phyloP scores from a whole-genome alignment of 768 basidiomycete genomes.

The Suillus ampliporus region DNA sequence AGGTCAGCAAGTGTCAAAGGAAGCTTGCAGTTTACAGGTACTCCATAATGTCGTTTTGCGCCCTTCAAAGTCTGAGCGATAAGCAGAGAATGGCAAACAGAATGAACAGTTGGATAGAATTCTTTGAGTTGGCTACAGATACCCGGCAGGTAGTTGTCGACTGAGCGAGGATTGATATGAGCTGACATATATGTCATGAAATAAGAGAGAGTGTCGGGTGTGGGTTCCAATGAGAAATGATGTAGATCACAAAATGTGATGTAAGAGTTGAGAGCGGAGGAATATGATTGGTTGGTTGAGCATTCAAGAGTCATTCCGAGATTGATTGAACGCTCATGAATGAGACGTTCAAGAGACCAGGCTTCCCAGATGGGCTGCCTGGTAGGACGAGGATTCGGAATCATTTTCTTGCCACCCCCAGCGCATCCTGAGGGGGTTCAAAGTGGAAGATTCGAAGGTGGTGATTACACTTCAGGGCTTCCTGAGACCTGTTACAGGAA shows the following conservation, averaged over 20 bases:
- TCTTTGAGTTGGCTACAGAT: constrained; percentile 27
- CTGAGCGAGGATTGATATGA: constrained; percentile 28
- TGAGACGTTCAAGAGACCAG: constrained; percentile 42
- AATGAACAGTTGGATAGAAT: constrained; percentile 24
- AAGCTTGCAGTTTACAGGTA: constrained; percentile 2
- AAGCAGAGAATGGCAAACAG: neutral
- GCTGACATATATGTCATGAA: constrained; percentile 17
- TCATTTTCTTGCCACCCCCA: constrained; percentile 29
- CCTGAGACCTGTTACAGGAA: no score
- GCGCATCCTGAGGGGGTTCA: constrained; percentile 10
- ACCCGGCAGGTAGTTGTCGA: constrained; percentile 29
- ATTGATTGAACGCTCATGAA: constrained; percentile 38
- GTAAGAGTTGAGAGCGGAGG: constrained; percentile 44
- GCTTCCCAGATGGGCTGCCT: constrained; percentile 22
- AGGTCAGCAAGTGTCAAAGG: constrained; percentile 26
- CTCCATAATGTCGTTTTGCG: neutral
- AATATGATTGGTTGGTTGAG: constrained; percentile 32
- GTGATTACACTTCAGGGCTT: no score
- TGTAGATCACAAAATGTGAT: constrained; percentile 40
- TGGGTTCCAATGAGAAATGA: constrained; percentile 41
- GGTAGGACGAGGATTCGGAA: neutral
- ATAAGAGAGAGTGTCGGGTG: constrained; percentile 23
- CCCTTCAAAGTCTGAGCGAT: constrained; percentile 22
- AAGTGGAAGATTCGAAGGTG: no score
- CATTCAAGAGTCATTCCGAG: constrained; percentile 36